Evolutionary conservation across 345 rosid species (phyloP), one percentile per base, ranked within the genome.

Genomic region (Heritiera fomes): DNA sequence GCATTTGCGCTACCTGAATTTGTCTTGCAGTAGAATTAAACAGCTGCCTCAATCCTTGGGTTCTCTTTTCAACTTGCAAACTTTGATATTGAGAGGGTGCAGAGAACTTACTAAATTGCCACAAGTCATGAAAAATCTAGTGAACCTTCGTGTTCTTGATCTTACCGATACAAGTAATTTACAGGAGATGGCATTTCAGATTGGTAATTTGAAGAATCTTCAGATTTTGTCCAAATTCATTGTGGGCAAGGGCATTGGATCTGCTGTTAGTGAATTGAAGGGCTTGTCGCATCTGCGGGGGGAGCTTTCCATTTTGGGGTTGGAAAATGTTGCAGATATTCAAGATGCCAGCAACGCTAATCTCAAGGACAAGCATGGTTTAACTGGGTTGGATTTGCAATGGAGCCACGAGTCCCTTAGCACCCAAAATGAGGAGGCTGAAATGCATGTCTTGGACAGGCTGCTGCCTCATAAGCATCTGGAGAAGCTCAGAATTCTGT

Each of bases 21-120:
- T 84, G 45, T 75, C 80, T 46, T 66, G 18, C 28, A 71, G 75
- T 15, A 11, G 8, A 17, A 81, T 84, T n/a, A 63, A 60, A 49
- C 20, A 12, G 64, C 76, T 84, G 12, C 86, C 86, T 45, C 78
- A 75, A 15, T 81, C 86, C 23, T 66, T 81, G 53, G 46, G 74
- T 23, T 60, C 38, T 18, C 78, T 80, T n/a, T 9, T 49, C 72
- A 71, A 76, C 45, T 77, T 83, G 69, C 78, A 83, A 65, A 65
- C 78, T 3, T 59, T 83, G 46, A 64, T 64, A n/a, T 17, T 83
- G 70, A 53, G 14, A 17, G 60, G 49, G 5, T 81, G 80, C 59
- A 4, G 1, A 4, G 14, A 65, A 28, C 76, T 79, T 13, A 79
- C 38, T 8, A 41, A 71, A 58, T 38, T 76, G 71, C 85, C 85